Conservation (phyloP, 2,329 filamentous ascomycete species). For the Trichoderma atrobrunneum region DNA sequence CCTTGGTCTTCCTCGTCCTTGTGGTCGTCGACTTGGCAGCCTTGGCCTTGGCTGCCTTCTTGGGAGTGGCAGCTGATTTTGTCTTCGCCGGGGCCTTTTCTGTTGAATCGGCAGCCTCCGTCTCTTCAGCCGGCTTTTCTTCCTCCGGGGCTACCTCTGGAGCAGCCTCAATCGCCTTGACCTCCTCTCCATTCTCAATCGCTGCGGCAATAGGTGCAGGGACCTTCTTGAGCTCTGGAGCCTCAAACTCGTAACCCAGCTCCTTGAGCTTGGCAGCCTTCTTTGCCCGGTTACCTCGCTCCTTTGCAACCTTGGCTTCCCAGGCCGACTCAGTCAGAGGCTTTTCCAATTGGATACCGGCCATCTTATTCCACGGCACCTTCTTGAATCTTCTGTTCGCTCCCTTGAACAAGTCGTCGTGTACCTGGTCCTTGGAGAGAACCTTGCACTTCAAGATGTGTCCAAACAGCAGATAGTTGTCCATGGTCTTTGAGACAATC, state of each 20-base stretch:
- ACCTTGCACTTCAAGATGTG: conserved; percentile 88
- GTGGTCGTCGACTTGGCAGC: conserved; percentile 26
- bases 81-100: conserved; percentile 24
- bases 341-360: conserved; percentile 69
- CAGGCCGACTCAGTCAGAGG: conserved; percentile 73
- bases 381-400: conserved; percentile 87
- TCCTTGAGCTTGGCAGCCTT: conserved; percentile 74
- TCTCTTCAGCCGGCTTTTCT: conserved; percentile 26
- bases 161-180: conserved; percentile 38
- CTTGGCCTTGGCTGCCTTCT: conserved; percentile 26
- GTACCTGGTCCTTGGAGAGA: conserved; percentile 72
- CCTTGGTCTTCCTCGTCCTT: conserved; percentile 41
- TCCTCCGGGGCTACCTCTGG: conserved; percentile 27
- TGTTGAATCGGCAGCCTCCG: conserved; percentile 23
- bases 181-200: conserved; percentile 36
- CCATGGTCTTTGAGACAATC: conserved; percentile 93
- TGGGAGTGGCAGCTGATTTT: conserved; percentile 28
- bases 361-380: conserved; percentile 84
- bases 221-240: conserved; percentile 64
- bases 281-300: conserved; percentile 65
- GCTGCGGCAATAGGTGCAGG: conserved; percentile 38
- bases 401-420: conserved; percentile 82
- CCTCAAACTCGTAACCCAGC: conserved; percentile 79
- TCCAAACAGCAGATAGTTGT: conserved; percentile 93
- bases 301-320: conserved; percentile 70